These are phyloP conservation scores for Hypoxylon sp. DNA, from an alignment of 2,329 filamentous ascomycete species.

Conservation along the genomic window DNA sequence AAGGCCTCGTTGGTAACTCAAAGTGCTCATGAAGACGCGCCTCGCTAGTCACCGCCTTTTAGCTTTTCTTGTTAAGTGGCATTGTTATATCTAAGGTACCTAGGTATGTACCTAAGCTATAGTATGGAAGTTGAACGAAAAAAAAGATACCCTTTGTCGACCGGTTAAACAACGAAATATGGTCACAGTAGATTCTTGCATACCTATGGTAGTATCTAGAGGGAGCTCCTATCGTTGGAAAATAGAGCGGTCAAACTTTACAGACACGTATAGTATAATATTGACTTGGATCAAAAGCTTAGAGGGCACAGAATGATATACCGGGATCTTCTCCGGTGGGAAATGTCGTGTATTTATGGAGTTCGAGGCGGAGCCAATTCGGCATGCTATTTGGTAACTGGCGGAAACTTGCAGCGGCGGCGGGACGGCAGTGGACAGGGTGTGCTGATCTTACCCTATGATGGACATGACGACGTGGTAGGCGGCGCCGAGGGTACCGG, in stretches of 20 bases:
- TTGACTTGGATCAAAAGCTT: neutral
- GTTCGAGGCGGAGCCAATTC: slow-evolving; percentile 26
- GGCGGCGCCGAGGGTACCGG: slow-evolving; percentile 29
- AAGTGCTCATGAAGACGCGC: neutral
- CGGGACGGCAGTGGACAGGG: slow-evolving; percentile 24
- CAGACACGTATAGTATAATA: neutral
- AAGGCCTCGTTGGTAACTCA: neutral
- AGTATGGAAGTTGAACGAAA: neutral
- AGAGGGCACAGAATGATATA: neutral
- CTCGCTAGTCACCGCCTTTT: neutral
- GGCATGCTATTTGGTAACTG: slow-evolving; percentile 18
- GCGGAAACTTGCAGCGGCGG: slow-evolving; percentile 27
- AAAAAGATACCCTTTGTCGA: neutral
- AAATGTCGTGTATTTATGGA: slow-evolving; percentile 26
- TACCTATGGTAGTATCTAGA: neutral
- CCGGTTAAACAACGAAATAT: neutral
- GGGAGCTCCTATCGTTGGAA: neutral
- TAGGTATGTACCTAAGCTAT: neutral
- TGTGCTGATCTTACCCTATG: slow-evolving; percentile 31
- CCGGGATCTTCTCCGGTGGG: slow-evolving; percentile 18
- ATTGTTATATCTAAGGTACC: neutral
- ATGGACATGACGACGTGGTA: slow-evolving; percentile 17
- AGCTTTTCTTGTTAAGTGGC: neutral
- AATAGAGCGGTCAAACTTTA: slow-evolving; percentile 16
- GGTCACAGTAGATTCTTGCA: neutral